A percentile compares a stretch with the other conserved stretches of the same genome.
Conservation (phyloP, 2,329 filamentous ascomycete genomes). For the Aspergillus sp. region DNA sequence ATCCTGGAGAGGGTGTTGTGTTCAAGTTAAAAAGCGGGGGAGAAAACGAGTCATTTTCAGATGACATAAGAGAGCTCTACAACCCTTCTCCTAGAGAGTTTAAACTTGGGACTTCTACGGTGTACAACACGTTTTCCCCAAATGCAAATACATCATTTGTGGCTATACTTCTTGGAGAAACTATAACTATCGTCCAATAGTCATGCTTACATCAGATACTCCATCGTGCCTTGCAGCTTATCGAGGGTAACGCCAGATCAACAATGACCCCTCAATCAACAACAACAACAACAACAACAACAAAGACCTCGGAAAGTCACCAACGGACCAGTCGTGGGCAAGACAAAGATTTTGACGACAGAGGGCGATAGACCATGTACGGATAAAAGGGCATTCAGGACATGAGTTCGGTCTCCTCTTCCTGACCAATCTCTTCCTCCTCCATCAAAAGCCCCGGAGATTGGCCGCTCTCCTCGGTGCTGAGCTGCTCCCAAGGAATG, state of each 20-base stretch:
- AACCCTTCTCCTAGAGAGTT: background rate
- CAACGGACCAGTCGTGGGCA: background rate
- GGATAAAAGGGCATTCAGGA: background rate
- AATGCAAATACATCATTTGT: background rate
- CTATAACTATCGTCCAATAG: background rate
- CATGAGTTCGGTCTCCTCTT: background rate
- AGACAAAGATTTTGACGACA: background rate
- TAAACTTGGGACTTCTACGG: background rate
- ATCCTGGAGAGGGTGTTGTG: background rate
- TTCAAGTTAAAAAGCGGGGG: background rate
- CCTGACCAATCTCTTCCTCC: background rate
- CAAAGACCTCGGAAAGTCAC: background rate
- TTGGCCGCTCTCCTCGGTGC: background rate
- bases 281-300: background rate
- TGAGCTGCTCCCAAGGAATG: slow-evolving; percentile 3
- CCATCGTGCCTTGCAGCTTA: background rate
- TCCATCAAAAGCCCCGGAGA: background rate
- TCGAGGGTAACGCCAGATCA: background rate
- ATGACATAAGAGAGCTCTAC: slow-evolving; percentile 7
- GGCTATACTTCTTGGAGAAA: background rate
- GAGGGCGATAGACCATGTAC: background rate
- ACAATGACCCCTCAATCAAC: background rate
- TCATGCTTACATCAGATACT: background rate
- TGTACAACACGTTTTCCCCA: background rate
- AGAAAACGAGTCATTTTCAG: background rate